Evolutionary conservation across 2,329 filamentous ascomycete species (phyloP).

Genomic region (Simplicillium sp.): DNA sequence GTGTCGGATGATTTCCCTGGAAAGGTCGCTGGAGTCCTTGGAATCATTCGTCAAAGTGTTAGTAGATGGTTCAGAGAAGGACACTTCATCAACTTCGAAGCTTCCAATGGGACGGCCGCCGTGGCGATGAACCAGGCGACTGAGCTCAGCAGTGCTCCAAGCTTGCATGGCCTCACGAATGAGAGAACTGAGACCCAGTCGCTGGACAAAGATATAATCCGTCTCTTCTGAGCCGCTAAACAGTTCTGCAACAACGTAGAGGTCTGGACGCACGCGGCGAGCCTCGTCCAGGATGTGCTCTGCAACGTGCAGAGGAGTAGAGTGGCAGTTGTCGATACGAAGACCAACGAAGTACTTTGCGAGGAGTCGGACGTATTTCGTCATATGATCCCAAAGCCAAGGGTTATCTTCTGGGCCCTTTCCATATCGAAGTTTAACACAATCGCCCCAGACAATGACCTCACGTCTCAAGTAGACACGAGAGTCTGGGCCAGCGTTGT

Average conservation of each 20-base stretch:
- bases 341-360: conserved; percentile 94
- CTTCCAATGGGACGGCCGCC: conserved; percentile 92
- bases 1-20: conserved; percentile 60
- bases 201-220: conserved; percentile 92
- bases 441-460: conserved; percentile 97
- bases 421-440: conserved; percentile 93
- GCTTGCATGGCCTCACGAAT: conserved; percentile 98
- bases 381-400: conserved; percentile 94
- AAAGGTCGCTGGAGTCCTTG: conserved; percentile 21
- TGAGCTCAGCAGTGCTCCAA: conserved; percentile 90
- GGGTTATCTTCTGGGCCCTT: conserved; percentile 73
- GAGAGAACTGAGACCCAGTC: conserved; percentile 80
- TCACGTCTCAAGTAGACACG: conserved; percentile 91
- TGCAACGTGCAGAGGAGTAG: conserved; percentile 86
- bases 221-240: conserved; percentile 94
- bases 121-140: conserved; percentile 84
- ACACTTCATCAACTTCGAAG: conserved; percentile 86
- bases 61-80: conserved; percentile 38
- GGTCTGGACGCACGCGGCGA: conserved; percentile 73
- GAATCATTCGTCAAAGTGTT: conserved; percentile 3
- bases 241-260: conserved; percentile 89
- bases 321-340: conserved; percentile 97
- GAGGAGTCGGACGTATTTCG: conserved; percentile 80
- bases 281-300: conserved; percentile 93
- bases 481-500: conserved; percentile 85